phyloP scores from a whole-genome alignment of 2,329 filamentous ascomycete species.

The Alternaria ethzedia region DNA sequence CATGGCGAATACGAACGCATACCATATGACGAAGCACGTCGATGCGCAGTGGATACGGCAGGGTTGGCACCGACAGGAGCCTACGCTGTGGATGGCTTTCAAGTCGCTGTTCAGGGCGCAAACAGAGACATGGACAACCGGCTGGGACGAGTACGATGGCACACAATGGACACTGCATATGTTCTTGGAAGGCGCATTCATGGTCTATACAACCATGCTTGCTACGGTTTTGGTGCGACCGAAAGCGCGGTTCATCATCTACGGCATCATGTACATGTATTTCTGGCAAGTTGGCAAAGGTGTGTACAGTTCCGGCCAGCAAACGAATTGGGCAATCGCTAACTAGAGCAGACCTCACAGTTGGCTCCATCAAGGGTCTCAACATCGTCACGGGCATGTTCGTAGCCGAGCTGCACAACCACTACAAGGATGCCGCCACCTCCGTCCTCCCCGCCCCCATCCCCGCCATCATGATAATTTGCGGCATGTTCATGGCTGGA shows the following conservation, averaged over 20 bases:
- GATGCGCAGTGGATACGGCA: constrained; percentile 66
- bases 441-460: constrained; percentile 57
- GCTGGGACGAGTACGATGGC: constrained; percentile 51
- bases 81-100: constrained; percentile 40
- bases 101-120: constrained; percentile 40
- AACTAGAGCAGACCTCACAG: constrained; percentile 36
- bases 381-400: constrained; percentile 69
- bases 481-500: constrained; percentile 65
- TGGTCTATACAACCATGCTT: constrained; percentile 52
- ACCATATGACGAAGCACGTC: constrained; percentile 61
- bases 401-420: constrained; percentile 65
- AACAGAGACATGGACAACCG: constrained; percentile 48
- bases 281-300: constrained; percentile 48
- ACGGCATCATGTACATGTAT: constrained; percentile 48
- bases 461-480: constrained; percentile 57
- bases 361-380: constrained; percentile 52
- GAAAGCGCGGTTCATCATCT: constrained; percentile 45
- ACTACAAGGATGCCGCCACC: constrained; percentile 57
- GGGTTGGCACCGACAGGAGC: constrained; percentile 47
- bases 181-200: constrained; percentile 51
- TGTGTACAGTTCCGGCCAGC: constrained; percentile 15
- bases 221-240: constrained; percentile 49
- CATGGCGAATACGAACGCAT: constrained; percentile 63
- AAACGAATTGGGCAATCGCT: constrained; percentile 13
- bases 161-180: constrained; percentile 54